A percentile compares a stretch with the other conserved stretches of the same genome.
Conservation (phyloP, 306 rosid species). For the Mimosa bimucronata region DNA sequence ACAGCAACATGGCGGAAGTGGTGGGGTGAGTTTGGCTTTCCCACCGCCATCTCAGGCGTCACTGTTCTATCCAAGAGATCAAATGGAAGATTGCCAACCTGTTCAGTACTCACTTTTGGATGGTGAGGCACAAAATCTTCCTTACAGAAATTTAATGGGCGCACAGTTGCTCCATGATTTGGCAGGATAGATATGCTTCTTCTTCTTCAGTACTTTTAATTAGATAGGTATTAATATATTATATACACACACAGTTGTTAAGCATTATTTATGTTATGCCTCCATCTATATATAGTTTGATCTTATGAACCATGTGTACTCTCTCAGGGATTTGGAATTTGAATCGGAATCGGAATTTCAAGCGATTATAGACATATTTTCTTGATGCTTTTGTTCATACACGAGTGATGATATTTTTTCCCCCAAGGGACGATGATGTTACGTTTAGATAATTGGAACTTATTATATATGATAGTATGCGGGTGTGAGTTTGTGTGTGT, state of each 20-base stretch:
- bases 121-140: conserved; percentile 70
- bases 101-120: conserved; percentile 82
- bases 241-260: conserved; percentile 19
- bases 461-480: neutral
- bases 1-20: conserved; percentile 69
- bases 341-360: neutral
- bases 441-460: neutral
- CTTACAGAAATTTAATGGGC: conserved; percentile 86
- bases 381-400: conserved; percentile 32
- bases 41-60: conserved; percentile 52
- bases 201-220: neutral
- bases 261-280: conserved; percentile 34
- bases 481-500: too few species aligned
- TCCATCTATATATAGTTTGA: conserved; percentile 30
- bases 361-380: conserved; percentile 30
- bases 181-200: conserved; percentile 45
- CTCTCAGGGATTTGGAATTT: conserved; percentile 20
- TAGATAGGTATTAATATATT: conserved; percentile 26
- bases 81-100: conserved; percentile 69
- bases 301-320: conserved; percentile 28
- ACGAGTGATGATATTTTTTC: neutral
- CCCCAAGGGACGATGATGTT: neutral
- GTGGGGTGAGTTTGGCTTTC: conserved; percentile 57
- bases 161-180: conserved; percentile 85
- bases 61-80: conserved; percentile 69